These are phyloP conservation scores for Trametes cinnabarina DNA, from an alignment of 768 basidiomycete genomes.

Conservation along the genomic window DNA sequence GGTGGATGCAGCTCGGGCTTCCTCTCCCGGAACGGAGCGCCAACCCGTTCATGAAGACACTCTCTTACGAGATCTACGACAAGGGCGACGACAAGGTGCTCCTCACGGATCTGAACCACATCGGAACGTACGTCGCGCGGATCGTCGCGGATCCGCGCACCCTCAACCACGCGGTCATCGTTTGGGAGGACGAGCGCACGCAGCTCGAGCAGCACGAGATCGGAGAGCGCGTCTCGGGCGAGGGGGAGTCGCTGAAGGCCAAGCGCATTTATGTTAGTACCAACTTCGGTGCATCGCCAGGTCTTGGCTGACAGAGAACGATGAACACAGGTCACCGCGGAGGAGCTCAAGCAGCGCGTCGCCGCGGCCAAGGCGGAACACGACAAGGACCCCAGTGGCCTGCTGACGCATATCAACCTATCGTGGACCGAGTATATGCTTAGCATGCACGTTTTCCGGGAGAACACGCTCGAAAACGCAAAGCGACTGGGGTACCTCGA, in stretches of 20 bases:
- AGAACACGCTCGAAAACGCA: constrained; percentile 30
- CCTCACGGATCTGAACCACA: constrained; percentile 26
- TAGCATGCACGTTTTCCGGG: constrained; percentile 28
- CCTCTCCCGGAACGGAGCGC: background rate
- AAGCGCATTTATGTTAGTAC: constrained; percentile 11
- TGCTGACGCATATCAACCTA: background rate
- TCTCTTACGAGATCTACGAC: constrained; percentile 15
- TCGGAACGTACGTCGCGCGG: constrained; percentile 30
- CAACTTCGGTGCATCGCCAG: background rate
- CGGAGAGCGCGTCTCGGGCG: constrained; percentile 24
- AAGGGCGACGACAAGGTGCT: constrained; percentile 21
- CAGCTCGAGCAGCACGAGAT: constrained; percentile 25
- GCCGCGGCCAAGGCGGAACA: background rate
- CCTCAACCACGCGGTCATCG: constrained; percentile 30
- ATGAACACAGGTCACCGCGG: background rate
- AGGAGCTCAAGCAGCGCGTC: constrained; percentile 8
- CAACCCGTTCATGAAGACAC: background rate
- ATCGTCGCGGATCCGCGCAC: constrained; percentile 34
- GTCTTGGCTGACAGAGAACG: too few species aligned
- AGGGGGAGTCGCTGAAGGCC: constrained; percentile 17
- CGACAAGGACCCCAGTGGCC: background rate
- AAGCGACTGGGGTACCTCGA: constrained; percentile 29
- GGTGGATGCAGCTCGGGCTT: constrained; percentile 29
- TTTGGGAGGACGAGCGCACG: constrained; percentile 29
- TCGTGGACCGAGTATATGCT: background rate